phyloP scores from a whole-genome alignment of 2,329 filamentous ascomycete species.

The Dichotomopilus funicola region DNA sequence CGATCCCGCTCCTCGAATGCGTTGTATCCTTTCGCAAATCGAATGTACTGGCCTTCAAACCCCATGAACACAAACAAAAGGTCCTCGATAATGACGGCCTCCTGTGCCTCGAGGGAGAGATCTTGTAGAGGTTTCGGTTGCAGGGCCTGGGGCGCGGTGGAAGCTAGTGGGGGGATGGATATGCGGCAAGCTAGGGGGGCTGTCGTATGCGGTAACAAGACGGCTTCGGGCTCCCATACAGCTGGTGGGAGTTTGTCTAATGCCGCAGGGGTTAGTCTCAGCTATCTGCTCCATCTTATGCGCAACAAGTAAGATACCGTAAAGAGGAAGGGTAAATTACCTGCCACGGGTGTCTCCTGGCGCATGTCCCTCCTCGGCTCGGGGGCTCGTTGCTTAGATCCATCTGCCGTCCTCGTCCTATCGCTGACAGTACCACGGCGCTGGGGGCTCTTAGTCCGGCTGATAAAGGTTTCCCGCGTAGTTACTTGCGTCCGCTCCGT shows the following conservation, averaged over 20 bases:
- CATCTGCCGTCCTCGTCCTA: conserved; percentile 31
- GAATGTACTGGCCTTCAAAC: conserved; percentile 95
- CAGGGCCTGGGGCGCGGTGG: conserved; percentile 61
- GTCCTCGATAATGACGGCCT: conserved; percentile 82
- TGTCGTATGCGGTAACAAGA: conserved; percentile 59
- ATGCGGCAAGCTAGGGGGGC: conserved; percentile 62
- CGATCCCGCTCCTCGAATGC: conserved; percentile 80
- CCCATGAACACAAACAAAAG: conserved; percentile 95
- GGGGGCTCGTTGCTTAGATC: conserved; percentile 35
- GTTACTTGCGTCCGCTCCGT: conserved; percentile 49
- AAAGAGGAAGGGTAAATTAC: conserved; percentile 28
- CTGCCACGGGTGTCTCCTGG: conserved; percentile 38
- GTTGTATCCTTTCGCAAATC: conserved; percentile 76
- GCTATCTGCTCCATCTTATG: too few species aligned
- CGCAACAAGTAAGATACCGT: too few species aligned
- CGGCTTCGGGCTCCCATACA: conserved; percentile 75
- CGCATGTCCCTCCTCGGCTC: conserved; percentile 41
- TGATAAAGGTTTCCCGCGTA: conserved; percentile 57
- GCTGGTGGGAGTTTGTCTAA: conserved; percentile 28
- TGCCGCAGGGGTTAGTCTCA: conserved; percentile 10
- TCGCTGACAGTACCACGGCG: conserved; percentile 34
- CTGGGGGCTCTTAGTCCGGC: conserved; percentile 54
- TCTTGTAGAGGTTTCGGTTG: conserved; percentile 63
- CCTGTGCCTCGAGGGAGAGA: conserved; percentile 73
- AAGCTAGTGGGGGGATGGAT: conserved; percentile 60